phyloP scores from a whole-genome alignment of 805 yeast species.

The Blastobotrys peoriensis region DNA sequence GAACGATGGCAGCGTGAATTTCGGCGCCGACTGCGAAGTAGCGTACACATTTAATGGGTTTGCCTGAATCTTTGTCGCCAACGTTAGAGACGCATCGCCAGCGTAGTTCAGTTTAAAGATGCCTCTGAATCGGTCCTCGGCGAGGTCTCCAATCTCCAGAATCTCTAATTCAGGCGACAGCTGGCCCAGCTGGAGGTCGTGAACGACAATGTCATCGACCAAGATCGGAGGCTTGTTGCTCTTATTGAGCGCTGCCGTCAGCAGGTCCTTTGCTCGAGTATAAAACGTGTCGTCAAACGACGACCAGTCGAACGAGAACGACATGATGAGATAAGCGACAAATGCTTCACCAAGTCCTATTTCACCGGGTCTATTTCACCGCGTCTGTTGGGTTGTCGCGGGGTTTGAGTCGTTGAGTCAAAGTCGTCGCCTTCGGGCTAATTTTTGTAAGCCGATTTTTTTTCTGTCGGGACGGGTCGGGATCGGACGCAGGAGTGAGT shows the following conservation, averaged over 20 bases:
- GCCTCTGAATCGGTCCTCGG: constrained; percentile 44
- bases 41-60: constrained; percentile 68
- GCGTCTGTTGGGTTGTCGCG: too few relatives aligned
- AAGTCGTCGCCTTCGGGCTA: too few relatives aligned
- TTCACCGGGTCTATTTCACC: too few relatives aligned
- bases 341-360: too few relatives aligned
- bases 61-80: constrained; percentile 75
- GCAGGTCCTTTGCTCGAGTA: constrained; percentile 45
- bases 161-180: constrained; percentile 71
- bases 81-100: constrained; percentile 67
- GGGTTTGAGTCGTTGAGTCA: too few relatives aligned
- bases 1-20: constrained; percentile 63
- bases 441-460: too few relatives aligned
- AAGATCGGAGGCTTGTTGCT: constrained; percentile 31
- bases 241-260: constrained; percentile 31
- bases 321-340: constrained; percentile 60
- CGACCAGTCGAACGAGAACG: constrained; percentile 68
- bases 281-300: constrained; percentile 59
- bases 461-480: too few relatives aligned
- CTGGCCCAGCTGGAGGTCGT: constrained; percentile 65
- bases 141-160: constrained; percentile 69
- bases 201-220: constrained; percentile 47
- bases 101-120: constrained; percentile 65
- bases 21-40: constrained; percentile 29
- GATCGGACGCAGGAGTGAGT: too few relatives aligned